Base-by-base conservation (phyloP, 441 rosid genomes). In the Syzygium syzygioides region DNA sequence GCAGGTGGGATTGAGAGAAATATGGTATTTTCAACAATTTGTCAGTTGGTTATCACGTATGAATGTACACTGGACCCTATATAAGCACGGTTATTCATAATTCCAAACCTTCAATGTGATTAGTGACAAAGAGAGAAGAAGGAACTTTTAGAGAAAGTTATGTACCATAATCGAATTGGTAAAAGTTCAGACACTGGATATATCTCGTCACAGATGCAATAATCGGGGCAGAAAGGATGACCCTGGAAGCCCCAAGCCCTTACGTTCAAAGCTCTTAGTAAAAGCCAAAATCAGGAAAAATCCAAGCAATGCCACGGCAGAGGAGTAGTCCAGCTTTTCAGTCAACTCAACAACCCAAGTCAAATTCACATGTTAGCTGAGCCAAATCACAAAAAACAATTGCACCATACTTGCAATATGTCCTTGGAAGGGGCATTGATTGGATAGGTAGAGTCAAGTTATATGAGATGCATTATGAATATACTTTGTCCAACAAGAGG, bases 201-300 rank as follows among this genome's bases (percentile, higher is more conserved):
- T 97, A 98, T 57, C 99, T 95, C 12, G 96, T 95, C 41, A 95
- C 94, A 71, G 95, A 96, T 86, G 99, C 99, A 52, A 95, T 90
- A 88, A 98, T 89, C 13, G 99, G 99, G 92, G 99, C 98, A 54
- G 99, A 93, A 87, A 95, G 95, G 98, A 96, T 98, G 92, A 98
- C 98, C 92, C 98, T 93, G 59, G 97, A 88, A 90, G 99, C 98
- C 94, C 95, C 98, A 53, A 55, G 89, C 95, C 85, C 93, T 93
- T 88, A 96, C 93, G 88, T 93, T 93, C 90, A 98, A 95, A 87
- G 94, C 91, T 92, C 98, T 93, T 85, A 95, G 92, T 87, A 97
- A 90, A 45, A 30, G 99, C 89, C 89, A 98, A 71, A 88, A 98
- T 95, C 88, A 96, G 97, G 0, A 98, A 97, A 93, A 89, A 95